A percentile compares a stretch with the other conserved stretches of the same genome.
Evolutionary conservation across 805 yeast genomes (phyloP).

Genomic region (Metschnikowia colocasiae): DNA sequence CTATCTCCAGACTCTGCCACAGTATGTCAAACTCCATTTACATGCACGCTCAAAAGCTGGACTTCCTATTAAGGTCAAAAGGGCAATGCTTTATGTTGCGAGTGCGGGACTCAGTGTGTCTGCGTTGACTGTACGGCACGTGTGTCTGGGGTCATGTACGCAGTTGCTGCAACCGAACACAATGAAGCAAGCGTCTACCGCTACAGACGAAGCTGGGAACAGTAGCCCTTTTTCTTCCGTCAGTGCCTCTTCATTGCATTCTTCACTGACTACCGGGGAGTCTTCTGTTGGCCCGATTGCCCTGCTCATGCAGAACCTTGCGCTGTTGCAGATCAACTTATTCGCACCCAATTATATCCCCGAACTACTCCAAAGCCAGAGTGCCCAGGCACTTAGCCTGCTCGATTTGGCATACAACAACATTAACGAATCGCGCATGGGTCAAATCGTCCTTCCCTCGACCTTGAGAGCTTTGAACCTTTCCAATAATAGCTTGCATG

Average conservation of each 20-base stretch:
- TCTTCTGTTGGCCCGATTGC: not conserved
- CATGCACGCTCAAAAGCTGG: not conserved
- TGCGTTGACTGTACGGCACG: not conserved
- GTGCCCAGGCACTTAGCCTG: not conserved
- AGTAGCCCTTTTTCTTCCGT: no score
- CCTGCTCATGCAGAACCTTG: conserved; percentile 12
- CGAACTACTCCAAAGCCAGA: not conserved
- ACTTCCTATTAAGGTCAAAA: not conserved
- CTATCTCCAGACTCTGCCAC: conserved; percentile 17
- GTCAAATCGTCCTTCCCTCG: conserved; percentile 20
- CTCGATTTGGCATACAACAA: conserved; percentile 29
- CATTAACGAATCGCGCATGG: conserved; percentile 19
- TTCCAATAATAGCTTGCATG: conserved; percentile 26
- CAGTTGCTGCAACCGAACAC: not conserved
- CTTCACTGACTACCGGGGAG: not conserved
- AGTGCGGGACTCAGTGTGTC: not conserved
- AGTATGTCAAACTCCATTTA: not conserved
- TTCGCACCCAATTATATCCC: conserved; percentile 16
- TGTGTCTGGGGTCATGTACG: not conserved
- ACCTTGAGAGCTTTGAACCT: conserved; percentile 21
- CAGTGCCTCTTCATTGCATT: no score
- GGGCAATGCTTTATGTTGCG: not conserved
- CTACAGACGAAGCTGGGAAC: not conserved
- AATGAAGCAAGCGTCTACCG: not conserved
- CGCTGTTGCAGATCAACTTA: conserved; percentile 16